Evolutionary conservation across 495 filamentous ascomycete species (phyloP), one percentile per base, ranked within the genome.

Genomic region (Parmelia sp.): DNA sequence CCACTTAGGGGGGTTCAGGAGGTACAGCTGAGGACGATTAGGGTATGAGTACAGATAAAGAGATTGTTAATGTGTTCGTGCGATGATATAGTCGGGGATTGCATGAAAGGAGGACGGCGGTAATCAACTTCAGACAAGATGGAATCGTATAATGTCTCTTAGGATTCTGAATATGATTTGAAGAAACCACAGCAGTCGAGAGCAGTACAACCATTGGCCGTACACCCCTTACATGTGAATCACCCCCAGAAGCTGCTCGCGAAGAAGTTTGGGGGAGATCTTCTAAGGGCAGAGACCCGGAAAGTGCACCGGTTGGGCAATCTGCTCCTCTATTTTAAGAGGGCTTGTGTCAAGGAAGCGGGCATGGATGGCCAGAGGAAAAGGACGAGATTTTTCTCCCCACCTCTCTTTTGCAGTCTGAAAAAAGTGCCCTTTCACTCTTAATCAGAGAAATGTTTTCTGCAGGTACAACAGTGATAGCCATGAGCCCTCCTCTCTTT

Each of bases 1-100:
- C 63, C 53, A 21, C 45, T 68, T 14, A 66, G 69, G 53, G 69
- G 62, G 14, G 61, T 69, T 35, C 65, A 69, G 33, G 67, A 71
- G 27, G 67, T 71, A 23, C 69, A 71, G 47, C 33, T 69, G 15
- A 62, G 65, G 57, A 71, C 64, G 6, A 29, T 69, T 10, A 66
- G 69, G 45, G 57, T 66, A 15, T 71, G 57, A 70, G 15, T 31
- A 2, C 7, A 8, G 14, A 12, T 11, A 15, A 4, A 57, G 12
- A 27, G 47, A 51, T 15, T 25, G n/a, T 51, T 5, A 0, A 3
- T 7, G 23, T 36, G 10, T 21, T 8, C 19, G 7, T 11, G 25
- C 33, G 15, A 1, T 44, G 12, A 23, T 4, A 11, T 60, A 31
- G 33, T 60, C 25, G 27, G 3, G 23, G 9, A 31, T 31, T 0